Conservation (phyloP, 768 basidiomycete species). For the Phaeotremella skinneri region DNA sequence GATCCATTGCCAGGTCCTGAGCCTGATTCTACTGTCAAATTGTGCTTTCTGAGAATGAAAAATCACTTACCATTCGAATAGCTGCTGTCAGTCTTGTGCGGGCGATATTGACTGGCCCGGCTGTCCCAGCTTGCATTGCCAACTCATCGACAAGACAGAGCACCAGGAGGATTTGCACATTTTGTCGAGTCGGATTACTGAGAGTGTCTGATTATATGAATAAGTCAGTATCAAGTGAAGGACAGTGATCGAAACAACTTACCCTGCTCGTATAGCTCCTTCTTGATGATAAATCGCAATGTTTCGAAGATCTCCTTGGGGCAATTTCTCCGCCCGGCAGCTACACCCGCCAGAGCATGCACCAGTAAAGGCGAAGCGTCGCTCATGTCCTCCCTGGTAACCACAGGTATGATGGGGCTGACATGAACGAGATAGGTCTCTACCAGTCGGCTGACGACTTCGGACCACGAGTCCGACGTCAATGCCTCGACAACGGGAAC, state of each 20-base stretch:
- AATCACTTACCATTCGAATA: constrained; percentile 19
- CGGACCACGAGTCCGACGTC: constrained; percentile 19
- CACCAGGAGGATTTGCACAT: constrained; percentile 20
- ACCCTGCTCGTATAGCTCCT: constrained; percentile 23
- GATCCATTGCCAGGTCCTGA: constrained; percentile 21
- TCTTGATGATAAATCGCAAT: constrained; percentile 13
- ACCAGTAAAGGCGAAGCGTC: constrained; percentile 12
- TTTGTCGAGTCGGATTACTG: constrained; percentile 16
- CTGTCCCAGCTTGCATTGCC: constrained; percentile 10
- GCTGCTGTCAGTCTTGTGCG: constrained; percentile 19
- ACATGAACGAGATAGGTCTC: constrained; percentile 21
- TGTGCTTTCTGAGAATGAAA: background rate
- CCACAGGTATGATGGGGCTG: constrained; percentile 20
- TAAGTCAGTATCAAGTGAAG: background rate
- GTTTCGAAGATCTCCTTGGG: constrained; percentile 27
- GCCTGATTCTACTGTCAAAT: constrained; percentile 9
- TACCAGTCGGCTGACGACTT: constrained; percentile 23
- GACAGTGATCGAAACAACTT: background rate
- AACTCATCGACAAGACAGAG: constrained; percentile 22
- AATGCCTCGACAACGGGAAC: constrained; percentile 18
- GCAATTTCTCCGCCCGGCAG: constrained; percentile 19
- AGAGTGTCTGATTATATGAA: constrained; percentile 7
- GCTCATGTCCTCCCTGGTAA: constrained; percentile 17
- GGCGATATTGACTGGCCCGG: constrained; percentile 8
- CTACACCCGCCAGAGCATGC: constrained; percentile 23